A percentile compares a stretch with the other conserved stretches of the same genome.
Evolutionary conservation across 192 early-diverging fungal species (phyloP).

Genomic region (Linnemannia exigua): DNA sequence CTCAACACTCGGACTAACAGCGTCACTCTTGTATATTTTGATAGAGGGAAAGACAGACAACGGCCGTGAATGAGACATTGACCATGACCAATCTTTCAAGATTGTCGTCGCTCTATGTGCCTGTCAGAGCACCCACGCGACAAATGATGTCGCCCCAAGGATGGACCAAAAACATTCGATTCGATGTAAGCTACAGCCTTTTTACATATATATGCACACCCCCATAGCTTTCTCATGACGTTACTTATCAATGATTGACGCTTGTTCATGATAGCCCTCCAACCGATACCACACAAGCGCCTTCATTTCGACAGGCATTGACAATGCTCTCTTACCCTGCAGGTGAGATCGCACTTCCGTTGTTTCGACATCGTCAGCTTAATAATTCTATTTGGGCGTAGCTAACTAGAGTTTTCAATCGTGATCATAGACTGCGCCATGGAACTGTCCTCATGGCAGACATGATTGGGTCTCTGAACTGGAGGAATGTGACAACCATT

Average conservation of each 20-base stretch:
- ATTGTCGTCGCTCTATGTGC: slow-evolving; percentile 67
- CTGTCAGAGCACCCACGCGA: slow-evolving; percentile 56
- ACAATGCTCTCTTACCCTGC: slow-evolving; percentile 60
- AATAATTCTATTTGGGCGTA: too few species aligned
- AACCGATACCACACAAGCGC: slow-evolving; percentile 70
- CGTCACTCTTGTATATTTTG: not conserved
- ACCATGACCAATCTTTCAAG: slow-evolving; percentile 54
- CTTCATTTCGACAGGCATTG: slow-evolving; percentile 66
- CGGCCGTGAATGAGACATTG: slow-evolving; percentile 56
- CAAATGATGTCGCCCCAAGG: slow-evolving; percentile 20
- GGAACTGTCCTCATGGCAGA: slow-evolving; percentile 45
- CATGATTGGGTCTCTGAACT: slow-evolving; percentile 57
- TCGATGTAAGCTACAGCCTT: slow-evolving; percentile 54
- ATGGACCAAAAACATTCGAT: slow-evolving; percentile 47
- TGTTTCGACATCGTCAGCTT: not conserved
- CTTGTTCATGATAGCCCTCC: slow-evolving; percentile 31
- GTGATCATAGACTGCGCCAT: slow-evolving; percentile 32
- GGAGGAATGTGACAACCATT: slow-evolving; percentile 60
- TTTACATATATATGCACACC: not conserved
- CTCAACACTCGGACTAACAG: not conserved
- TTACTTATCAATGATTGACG: not conserved
- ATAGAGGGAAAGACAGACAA: slow-evolving; percentile 51
- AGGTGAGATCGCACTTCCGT: slow-evolving; percentile 23
- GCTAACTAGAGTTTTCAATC: not conserved
- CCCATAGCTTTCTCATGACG: not conserved